These are phyloP conservation scores for Letharia columbiana DNA, from an alignment of 495 filamentous ascomycete genomes.

Conservation along the genomic window DNA sequence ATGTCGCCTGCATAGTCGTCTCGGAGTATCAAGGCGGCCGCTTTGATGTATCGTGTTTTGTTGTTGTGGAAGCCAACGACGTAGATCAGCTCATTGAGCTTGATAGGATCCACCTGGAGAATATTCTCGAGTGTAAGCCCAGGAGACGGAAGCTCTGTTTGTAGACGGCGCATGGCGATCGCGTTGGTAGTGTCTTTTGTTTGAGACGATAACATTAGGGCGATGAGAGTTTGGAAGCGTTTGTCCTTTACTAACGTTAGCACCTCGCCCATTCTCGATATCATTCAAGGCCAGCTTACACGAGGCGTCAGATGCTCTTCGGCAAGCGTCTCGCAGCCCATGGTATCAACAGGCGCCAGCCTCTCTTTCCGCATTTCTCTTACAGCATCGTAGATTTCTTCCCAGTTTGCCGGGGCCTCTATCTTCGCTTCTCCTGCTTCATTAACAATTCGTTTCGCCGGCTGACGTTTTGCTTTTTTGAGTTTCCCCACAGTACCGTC, in stretches of 20 bases:
- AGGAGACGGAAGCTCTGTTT: constrained; percentile 57
- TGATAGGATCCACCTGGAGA: constrained; percentile 56
- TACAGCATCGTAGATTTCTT: constrained; percentile 67
- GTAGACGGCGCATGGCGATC: constrained; percentile 69
- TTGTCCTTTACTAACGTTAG: constrained; percentile 43
- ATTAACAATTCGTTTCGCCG: constrained; percentile 54
- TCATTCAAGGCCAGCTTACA: constrained; percentile 17
- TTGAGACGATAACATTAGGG: constrained; percentile 93
- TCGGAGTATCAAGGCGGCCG: constrained; percentile 60
- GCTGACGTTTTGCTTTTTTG: constrained; percentile 46
- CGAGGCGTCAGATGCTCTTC: constrained; percentile 39
- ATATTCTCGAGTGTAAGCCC: constrained; percentile 69
- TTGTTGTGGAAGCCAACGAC: constrained; percentile 93
- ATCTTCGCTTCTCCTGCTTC: constrained; percentile 46
- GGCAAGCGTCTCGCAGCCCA: constrained; percentile 86
- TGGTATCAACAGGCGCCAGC: constrained; percentile 89
- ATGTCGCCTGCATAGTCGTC: constrained; percentile 70
- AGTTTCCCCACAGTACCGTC: constrained; percentile 28
- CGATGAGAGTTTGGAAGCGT: constrained; percentile 83
- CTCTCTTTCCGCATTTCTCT: constrained; percentile 70
- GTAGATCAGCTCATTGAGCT: constrained; percentile 70
- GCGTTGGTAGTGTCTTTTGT: constrained; percentile 95
- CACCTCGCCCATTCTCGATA: neutral
- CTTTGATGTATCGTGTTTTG: constrained; percentile 85
- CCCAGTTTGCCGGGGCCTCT: constrained; percentile 73